These are phyloP conservation scores for Corylus avellana DNA, from an alignment of 306 rosid genomes.

Conservation along the genomic window DNA sequence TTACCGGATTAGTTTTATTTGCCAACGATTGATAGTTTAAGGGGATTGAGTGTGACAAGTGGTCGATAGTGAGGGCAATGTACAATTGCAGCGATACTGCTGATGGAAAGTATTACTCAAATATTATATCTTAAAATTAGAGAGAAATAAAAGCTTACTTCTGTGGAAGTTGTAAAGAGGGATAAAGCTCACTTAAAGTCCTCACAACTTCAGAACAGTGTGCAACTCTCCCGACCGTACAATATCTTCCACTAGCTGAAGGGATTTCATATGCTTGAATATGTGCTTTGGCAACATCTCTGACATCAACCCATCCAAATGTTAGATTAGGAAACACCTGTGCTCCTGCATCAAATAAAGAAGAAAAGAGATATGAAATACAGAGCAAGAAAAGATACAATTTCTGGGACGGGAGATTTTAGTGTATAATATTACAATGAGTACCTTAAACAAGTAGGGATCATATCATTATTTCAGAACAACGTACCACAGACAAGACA, in stretches of 20 bases:
- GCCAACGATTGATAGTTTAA: too few species aligned
- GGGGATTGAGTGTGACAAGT: too few species aligned
- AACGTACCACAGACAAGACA: background rate
- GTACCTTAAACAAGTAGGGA: too few species aligned
- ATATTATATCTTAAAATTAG: background rate
- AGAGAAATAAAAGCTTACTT: constrained; percentile 39
- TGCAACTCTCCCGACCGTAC: constrained; percentile 51
- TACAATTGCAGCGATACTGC: background rate
- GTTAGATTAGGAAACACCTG: constrained; percentile 47
- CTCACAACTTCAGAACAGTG: constrained; percentile 57
- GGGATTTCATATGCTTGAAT: constrained; percentile 74
- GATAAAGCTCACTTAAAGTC: constrained; percentile 55
- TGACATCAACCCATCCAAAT: constrained; percentile 71
- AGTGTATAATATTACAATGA: too few species aligned
- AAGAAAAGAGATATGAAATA: background rate
- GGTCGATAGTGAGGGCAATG: too few species aligned
- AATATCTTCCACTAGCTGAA: constrained; percentile 78
- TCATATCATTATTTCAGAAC: background rate
- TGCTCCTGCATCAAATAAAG: constrained; percentile 48
- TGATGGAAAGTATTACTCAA: background rate
- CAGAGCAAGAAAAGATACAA: too few species aligned
- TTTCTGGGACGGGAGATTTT: too few species aligned
- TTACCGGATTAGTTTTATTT: too few species aligned
- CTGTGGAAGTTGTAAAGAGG: constrained; percentile 57
- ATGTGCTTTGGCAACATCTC: constrained; percentile 82